Evolutionary conservation across 208 protist genomes (phyloP).

Genomic region (Trypanosoma mega): DNA sequence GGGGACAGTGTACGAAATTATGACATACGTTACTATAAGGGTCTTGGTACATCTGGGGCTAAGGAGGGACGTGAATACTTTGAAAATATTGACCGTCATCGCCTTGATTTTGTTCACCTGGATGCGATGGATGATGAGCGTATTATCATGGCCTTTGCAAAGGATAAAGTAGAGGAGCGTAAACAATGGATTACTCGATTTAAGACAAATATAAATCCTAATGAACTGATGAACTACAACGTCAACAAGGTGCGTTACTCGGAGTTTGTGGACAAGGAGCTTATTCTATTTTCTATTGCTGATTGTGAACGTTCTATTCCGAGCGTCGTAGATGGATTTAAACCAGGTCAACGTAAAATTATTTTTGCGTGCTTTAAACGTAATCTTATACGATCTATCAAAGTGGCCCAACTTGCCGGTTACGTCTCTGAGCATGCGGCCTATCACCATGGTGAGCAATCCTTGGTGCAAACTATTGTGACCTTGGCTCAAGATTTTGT

Average conservation of each 20-base stretch:
- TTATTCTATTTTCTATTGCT: constrained; percentile 99
- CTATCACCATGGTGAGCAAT: constrained; percentile 99
- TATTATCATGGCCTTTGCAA: constrained; percentile 99
- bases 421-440: constrained; percentile 99
- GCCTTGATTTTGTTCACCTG: constrained; percentile 94
- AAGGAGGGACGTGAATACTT: constrained; percentile 99
- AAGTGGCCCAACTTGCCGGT: constrained; percentile 99
- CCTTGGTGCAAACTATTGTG: constrained; percentile 98
- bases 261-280: constrained; percentile 99
- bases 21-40: constrained; percentile 99
- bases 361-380: constrained; percentile 99
- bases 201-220: constrained; percentile 78
- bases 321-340: constrained; percentile 98
- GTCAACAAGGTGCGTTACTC: constrained; percentile 86
- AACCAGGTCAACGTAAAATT: constrained; percentile 99
- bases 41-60: constrained; percentile 96
- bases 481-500: constrained; percentile 99
- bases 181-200: constrained; percentile 98
- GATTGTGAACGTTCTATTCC: constrained; percentile 96
- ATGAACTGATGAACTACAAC: constrained; percentile 91
- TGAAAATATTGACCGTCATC: constrained; percentile 96
- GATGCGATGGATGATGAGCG: constrained; percentile 84
- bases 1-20: constrained; percentile 83
- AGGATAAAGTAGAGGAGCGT: constrained; percentile 97
- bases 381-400: constrained; percentile 98